Conservation (phyloP, 1,139 yeast species). For the Diutina neorugosa region DNA sequence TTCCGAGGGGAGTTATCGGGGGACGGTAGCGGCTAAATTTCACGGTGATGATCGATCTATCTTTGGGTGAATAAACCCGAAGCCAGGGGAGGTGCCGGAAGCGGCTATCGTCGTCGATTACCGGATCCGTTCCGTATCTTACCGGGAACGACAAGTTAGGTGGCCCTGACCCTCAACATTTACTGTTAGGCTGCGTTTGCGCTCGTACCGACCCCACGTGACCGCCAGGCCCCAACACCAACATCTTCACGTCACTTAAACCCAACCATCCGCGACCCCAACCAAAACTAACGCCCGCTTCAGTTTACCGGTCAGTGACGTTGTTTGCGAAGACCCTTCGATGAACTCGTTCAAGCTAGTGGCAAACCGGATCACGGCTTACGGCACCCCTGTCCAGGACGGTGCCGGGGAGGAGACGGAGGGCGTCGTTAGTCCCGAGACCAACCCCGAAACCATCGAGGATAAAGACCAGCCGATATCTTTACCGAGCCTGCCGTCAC, state of each 20-base stretch:
- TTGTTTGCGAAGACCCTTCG: neutral
- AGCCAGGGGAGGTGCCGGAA: neutral
- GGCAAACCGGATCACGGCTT: constrained; percentile 9
- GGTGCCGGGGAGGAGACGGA: neutral
- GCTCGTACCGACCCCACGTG: neutral
- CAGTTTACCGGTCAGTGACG: neutral
- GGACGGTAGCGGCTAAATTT: neutral
- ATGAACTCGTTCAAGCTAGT: constrained; percentile 10
- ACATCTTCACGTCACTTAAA: neutral
- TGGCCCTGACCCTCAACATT: neutral
- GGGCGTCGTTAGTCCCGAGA: neutral
- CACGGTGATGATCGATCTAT: neutral
- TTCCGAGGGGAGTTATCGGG: neutral
- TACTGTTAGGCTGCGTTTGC: neutral
- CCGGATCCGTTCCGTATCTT: neutral
- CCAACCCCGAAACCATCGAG: neutral
- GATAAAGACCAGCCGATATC: neutral
- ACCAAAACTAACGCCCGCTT: neutral
- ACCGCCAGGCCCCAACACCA: neutral
- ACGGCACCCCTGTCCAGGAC: constrained; percentile 5
- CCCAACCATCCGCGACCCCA: neutral
- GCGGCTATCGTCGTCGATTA: neutral
- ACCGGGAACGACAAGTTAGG: neutral
- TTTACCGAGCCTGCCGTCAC: neutral
- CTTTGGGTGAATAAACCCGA: neutral